Evolutionary conservation across 441 rosid species (phyloP).

Genomic region (Eugenia klotzschiana): DNA sequence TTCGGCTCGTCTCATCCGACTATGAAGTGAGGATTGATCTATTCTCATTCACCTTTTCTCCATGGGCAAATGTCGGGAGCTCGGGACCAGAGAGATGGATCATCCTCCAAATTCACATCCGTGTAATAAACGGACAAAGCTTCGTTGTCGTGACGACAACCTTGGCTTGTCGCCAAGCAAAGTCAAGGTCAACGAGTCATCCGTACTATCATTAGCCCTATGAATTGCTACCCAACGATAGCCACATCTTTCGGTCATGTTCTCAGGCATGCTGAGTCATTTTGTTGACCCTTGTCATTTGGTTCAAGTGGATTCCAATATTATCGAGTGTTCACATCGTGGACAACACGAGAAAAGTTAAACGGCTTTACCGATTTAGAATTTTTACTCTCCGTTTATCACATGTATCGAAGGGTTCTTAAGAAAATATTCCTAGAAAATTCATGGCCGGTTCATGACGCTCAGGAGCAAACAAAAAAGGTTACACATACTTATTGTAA

Average conservation of each 20-base stretch:
- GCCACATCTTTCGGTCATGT: not conserved
- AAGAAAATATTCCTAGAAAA: too few relatives aligned
- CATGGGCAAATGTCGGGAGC: not conserved
- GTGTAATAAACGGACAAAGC: not conserved
- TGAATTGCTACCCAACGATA: not conserved
- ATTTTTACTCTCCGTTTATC: too few relatives aligned
- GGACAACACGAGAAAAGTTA: too few relatives aligned
- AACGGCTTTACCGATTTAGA: rapidly evolving
- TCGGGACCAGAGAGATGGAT: not conserved
- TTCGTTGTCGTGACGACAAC: not conserved
- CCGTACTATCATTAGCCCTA: not conserved
- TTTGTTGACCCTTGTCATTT: not conserved
- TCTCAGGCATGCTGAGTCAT: not conserved
- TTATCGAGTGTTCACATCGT: not conserved
- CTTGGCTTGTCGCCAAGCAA: not conserved
- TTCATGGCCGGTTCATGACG: too few relatives aligned
- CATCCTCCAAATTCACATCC: not conserved
- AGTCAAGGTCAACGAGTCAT: not conserved
- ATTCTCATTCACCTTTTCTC: not conserved
- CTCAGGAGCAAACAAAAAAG: too few relatives aligned
- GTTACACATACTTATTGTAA: too few relatives aligned
- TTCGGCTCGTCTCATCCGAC: too few relatives aligned
- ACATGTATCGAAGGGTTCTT: too few relatives aligned
- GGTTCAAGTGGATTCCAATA: not conserved
- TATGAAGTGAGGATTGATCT: too few relatives aligned